Evolutionary conservation across 75 land plant genomes (phyloP).

Genomic region (Cunninghamia lanceolata): DNA sequence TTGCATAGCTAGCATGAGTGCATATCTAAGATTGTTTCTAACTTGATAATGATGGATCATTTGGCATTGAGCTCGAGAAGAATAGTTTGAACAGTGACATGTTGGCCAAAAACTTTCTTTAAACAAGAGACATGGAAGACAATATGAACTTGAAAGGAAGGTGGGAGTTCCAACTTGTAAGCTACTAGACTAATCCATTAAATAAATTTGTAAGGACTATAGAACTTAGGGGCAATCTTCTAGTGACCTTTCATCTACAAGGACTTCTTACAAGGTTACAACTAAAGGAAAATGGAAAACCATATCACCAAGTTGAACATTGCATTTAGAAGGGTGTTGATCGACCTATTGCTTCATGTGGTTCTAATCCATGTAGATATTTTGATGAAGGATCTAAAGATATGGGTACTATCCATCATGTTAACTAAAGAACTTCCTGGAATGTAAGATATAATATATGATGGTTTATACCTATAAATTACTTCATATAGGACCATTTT

Average conservation of each 20-base stretch:
- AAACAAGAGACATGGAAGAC: background rate
- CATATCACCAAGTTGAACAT: background rate
- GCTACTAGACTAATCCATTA: background rate
- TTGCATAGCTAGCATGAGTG: too few relatives aligned
- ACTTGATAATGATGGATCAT: background rate
- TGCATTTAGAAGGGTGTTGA: background rate
- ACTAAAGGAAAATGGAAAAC: background rate
- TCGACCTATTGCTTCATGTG: background rate
- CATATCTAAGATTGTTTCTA: too few relatives aligned
- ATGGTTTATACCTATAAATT: too few relatives aligned
- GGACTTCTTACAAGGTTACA: background rate
- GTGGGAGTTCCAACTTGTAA: background rate
- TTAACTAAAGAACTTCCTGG: too few relatives aligned
- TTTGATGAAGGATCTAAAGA: too few relatives aligned
- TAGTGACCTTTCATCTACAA: background rate
- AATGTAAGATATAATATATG: too few relatives aligned
- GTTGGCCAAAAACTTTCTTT: background rate
- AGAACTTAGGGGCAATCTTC: background rate
- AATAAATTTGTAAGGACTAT: background rate
- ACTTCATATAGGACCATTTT: too few relatives aligned
- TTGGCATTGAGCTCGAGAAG: background rate
- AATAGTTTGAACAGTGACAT: too few relatives aligned
- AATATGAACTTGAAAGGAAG: background rate
- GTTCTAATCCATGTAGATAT: background rate
- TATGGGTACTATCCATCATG: too few relatives aligned